Evolutionary conservation across 768 basidiomycete species (phyloP).

Genomic region (Gloeopeniophorella convolvens): DNA sequence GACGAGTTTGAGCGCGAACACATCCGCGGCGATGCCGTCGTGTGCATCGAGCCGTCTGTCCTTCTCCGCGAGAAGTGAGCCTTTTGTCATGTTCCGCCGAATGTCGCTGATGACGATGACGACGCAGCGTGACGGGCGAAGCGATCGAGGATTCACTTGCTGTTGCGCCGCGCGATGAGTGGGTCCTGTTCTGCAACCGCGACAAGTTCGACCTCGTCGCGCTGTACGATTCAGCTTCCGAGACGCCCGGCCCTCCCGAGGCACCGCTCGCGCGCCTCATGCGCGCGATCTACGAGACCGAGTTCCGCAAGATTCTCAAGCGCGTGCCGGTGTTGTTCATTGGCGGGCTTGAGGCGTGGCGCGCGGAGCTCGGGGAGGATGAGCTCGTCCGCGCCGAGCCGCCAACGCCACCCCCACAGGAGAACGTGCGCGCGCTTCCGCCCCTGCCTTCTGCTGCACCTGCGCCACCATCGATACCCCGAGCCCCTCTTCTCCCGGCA

Average conservation of each 20-base stretch:
- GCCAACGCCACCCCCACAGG: neutral
- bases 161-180: constrained; percentile 64
- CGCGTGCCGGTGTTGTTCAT: constrained; percentile 76
- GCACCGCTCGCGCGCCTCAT: constrained; percentile 56
- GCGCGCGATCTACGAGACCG: constrained; percentile 64
- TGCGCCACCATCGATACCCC: constrained; percentile 2
- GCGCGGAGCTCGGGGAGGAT: constrained; percentile 43
- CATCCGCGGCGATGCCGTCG: constrained; percentile 59
- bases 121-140: constrained; percentile 52
- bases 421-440: neutral
- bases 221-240: constrained; percentile 69
- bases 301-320: constrained; percentile 64
- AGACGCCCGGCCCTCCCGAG: constrained; percentile 40
- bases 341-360: constrained; percentile 85
- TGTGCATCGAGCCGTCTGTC: constrained; percentile 83
- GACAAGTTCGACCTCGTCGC: constrained; percentile 86
- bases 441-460: neutral
- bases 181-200: constrained; percentile 71
- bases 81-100: neutral
- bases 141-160: constrained; percentile 70
- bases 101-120: neutral
- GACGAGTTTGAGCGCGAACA: constrained; percentile 71
- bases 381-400: constrained; percentile 27
- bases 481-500: neutral
- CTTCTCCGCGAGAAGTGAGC: constrained; percentile 62